Evolutionary conservation across 2,329 filamentous ascomycete species (phyloP).

Genomic region (Talaromyces atroroseus): DNA sequence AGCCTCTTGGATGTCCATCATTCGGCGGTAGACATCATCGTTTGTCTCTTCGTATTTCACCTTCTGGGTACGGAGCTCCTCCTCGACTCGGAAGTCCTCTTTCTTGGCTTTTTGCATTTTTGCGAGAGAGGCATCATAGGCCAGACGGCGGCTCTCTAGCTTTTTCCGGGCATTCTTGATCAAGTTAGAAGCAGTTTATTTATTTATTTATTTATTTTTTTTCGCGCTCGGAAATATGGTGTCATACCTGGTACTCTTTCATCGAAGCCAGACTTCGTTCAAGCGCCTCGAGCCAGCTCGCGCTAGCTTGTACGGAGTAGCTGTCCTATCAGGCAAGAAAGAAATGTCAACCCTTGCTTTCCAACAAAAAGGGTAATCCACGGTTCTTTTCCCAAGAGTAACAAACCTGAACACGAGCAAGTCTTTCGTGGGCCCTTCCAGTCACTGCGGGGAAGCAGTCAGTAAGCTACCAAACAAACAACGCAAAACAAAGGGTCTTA

Average conservation of each 20-base stretch:
- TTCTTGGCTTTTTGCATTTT: slow-evolving; percentile 93
- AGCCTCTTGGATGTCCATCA: slow-evolving; percentile 94
- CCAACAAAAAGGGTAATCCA: not conserved
- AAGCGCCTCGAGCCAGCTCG: slow-evolving; percentile 84
- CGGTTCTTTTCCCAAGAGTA: not conserved
- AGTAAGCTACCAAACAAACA: slow-evolving; percentile 2
- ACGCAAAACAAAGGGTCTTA: not conserved
- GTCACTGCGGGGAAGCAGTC: slow-evolving; percentile 47
- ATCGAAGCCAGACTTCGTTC: slow-evolving; percentile 87
- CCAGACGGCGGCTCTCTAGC: slow-evolving; percentile 80
- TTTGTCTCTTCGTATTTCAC: slow-evolving; percentile 94
- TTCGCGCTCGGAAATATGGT: not conserved
- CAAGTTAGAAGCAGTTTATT: slow-evolving; percentile 9
- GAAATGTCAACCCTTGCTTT: not conserved
- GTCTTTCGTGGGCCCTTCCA: slow-evolving; percentile 80
- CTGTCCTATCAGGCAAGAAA: slow-evolving; percentile 50
- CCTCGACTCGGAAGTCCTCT: slow-evolving; percentile 88
- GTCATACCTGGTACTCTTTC: slow-evolving; percentile 88
- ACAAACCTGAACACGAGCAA: slow-evolving; percentile 65
- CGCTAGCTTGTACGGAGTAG: slow-evolving; percentile 71
- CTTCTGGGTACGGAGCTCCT: slow-evolving; percentile 84
- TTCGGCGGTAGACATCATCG: slow-evolving; percentile 84
- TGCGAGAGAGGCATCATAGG: slow-evolving; percentile 80
- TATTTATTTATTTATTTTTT: too few species aligned
- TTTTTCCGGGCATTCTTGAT: slow-evolving; percentile 75